These are phyloP conservation scores for Exserohilum rostratum DNA, from an alignment of 2,329 filamentous ascomycete species.

Conservation along the genomic window DNA sequence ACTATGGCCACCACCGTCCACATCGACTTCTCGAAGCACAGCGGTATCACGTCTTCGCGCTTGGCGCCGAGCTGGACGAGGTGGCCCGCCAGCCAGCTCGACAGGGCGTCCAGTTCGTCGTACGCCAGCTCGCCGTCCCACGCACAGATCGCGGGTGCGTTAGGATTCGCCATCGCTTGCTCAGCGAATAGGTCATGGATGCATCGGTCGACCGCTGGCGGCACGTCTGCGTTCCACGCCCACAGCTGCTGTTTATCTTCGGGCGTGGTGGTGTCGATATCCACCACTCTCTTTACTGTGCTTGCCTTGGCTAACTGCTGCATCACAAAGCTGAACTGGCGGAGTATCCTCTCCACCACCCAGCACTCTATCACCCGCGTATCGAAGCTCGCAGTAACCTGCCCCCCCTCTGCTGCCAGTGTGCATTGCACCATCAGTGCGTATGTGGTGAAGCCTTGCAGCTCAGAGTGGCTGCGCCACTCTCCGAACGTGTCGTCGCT, in stretches of 20 bases:
- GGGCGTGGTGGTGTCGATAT: no score
- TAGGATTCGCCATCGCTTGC: neutral
- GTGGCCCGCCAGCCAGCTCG: neutral
- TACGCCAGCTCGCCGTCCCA: neutral
- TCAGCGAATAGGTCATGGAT: neutral
- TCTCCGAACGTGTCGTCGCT: neutral
- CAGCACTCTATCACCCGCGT: conserved; percentile 13
- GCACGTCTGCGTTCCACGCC: neutral
- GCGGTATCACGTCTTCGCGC: neutral
- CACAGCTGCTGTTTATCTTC: neutral
- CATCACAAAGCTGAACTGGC: conserved; percentile 20
- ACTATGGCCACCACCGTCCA: neutral
- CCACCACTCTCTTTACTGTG: no score
- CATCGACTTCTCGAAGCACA: neutral
- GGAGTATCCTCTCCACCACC: conserved; percentile 10
- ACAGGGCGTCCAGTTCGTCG: neutral
- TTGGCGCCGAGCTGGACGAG: no score
- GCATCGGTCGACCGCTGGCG: conserved; percentile 4
- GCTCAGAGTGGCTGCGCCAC: conserved; percentile 12
- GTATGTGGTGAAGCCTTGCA: conserved; percentile 10
- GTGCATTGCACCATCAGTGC: neutral
- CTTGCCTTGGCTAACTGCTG: conserved; percentile 13
- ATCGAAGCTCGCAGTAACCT: conserved; percentile 18
- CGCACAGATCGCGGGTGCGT: neutral
- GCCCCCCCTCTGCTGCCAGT: conserved; percentile 10